Conservation (phyloP, 2,329 filamentous ascomycete genomes). For the Paramyrothecium sp. region DNA sequence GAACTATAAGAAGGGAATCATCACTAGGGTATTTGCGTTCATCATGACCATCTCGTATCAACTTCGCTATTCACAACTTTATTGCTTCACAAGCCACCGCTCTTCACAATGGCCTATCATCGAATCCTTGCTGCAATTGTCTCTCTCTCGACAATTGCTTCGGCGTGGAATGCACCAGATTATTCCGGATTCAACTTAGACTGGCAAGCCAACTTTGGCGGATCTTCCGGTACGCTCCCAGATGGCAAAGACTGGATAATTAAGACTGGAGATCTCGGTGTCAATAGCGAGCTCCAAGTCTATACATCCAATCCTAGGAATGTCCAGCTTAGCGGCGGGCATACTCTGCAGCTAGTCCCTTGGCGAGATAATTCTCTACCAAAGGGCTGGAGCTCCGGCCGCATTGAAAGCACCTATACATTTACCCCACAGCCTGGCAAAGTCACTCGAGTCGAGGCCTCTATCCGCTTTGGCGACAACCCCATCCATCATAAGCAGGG, state of each 20-base stretch:
- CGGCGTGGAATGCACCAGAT: conserved; percentile 20
- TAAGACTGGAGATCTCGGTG: conserved; percentile 31
- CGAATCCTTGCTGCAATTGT: background rate
- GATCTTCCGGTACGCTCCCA: conserved; percentile 21
- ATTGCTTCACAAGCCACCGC: too few relatives aligned
- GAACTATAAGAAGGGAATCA: too few relatives aligned
- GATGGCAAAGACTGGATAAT: conserved; percentile 36
- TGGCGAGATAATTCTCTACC: conserved; percentile 21
- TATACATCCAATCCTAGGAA: conserved; percentile 38
- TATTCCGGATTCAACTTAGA: conserved; percentile 24
- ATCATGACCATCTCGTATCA: too few relatives aligned
- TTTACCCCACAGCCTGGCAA: conserved; percentile 36
- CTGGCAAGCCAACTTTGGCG: conserved; percentile 32
- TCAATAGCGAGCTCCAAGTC: conserved; percentile 41
- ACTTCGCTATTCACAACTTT: too few relatives aligned
- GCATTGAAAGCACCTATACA: conserved; percentile 33
- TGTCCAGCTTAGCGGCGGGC: conserved; percentile 40
- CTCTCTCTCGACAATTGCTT: background rate
- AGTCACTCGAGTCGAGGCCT: conserved; percentile 34
- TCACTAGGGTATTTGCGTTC: too few relatives aligned
- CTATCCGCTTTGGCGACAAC: conserved; percentile 38
- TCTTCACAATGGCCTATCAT: background rate
- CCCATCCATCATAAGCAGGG: conserved; percentile 33
- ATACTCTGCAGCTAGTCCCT: conserved; percentile 44
- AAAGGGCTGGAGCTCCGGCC: conserved; percentile 40